These are phyloP conservation scores for Naegleria fowleri DNA, from an alignment of 208 protist species.

Conservation along the genomic window DNA sequence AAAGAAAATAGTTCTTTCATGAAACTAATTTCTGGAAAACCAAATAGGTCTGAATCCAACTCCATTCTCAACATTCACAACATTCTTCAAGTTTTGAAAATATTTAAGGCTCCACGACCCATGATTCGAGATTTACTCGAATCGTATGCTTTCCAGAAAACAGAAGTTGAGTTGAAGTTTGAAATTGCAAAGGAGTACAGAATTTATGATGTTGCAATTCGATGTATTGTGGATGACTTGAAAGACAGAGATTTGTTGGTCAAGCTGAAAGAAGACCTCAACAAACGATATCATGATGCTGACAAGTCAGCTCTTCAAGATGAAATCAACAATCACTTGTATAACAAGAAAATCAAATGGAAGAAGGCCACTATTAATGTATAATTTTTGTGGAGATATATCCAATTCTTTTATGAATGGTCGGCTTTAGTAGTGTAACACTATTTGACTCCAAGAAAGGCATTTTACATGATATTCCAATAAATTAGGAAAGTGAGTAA, in stretches of 20 bases:
- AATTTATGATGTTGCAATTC: neutral
- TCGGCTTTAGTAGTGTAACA: too few relatives aligned
- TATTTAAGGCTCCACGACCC: neutral
- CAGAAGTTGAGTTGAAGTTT: neutral
- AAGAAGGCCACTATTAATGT: conserved; percentile 10
- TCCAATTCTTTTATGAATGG: too few relatives aligned
- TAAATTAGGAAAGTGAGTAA: too few relatives aligned
- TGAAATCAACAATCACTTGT: neutral
- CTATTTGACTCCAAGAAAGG: too few relatives aligned
- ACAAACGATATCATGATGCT: neutral
- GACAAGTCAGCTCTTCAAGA: neutral
- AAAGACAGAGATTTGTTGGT: neutral
- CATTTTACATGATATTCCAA: too few relatives aligned
- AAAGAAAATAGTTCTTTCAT: neutral
- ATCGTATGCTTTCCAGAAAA: neutral
- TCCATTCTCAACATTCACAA: neutral
- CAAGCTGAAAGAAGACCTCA: neutral
- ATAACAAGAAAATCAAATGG: conserved; percentile 4
- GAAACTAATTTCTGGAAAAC: neutral
- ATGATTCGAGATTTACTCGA: neutral
- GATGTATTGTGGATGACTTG: neutral
- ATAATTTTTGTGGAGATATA: neutral
- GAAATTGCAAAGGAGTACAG: neutral
- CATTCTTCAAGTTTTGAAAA: neutral
- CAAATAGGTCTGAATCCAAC: neutral